Evolutionary conservation across 495 filamentous ascomycete genomes (phyloP).

Genomic region (Aspergillus egyptiacus): DNA sequence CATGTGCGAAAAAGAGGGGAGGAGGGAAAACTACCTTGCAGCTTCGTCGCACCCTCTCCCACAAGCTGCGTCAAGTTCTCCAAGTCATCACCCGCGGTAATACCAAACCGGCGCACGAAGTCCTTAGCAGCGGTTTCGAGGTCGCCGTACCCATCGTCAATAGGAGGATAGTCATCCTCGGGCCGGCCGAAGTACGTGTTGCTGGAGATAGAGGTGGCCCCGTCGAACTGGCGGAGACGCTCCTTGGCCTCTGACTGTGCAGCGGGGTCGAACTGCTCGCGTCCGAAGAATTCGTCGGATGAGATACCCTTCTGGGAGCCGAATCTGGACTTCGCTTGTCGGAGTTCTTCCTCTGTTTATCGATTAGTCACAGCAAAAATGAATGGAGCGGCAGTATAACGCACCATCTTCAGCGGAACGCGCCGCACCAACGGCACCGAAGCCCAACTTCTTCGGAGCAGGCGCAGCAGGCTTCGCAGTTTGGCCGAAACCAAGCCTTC

Average conservation of each 20-base stretch:
- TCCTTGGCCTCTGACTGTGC: slow-evolving; percentile 80
- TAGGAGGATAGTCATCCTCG: slow-evolving; percentile 56
- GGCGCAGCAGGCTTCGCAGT: slow-evolving; percentile 60
- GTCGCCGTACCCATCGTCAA: slow-evolving; percentile 72
- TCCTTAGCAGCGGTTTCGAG: slow-evolving; percentile 90
- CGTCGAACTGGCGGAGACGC: slow-evolving; percentile 85
- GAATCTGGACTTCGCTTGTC: slow-evolving; percentile 47
- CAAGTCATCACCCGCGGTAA: slow-evolving; percentile 90
- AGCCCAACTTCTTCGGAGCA: slow-evolving; percentile 70
- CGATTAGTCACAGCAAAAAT: not conserved
- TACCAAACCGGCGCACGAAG: slow-evolving; percentile 87
- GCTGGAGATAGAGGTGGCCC: slow-evolving; percentile 84
- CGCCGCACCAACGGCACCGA: slow-evolving; percentile 76
- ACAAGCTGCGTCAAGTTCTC: slow-evolving; percentile 78
- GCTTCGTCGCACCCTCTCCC: slow-evolving; percentile 74
- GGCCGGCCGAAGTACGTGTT: slow-evolving; percentile 95
- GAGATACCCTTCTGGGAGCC: slow-evolving; percentile 93
- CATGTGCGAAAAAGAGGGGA: not conserved
- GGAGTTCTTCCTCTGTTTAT: slow-evolving; percentile 35
- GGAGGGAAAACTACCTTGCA: slow-evolving; percentile 57
- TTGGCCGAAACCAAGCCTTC: slow-evolving; percentile 85
- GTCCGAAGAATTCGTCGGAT: slow-evolving; percentile 96
- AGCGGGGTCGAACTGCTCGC: slow-evolving; percentile 72
- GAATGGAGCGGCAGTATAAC: slow-evolving; percentile 13
- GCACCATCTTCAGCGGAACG: slow-evolving; percentile 62